Conservation (phyloP, 2,329 filamentous ascomycete species). For the Pseudogymnoascus sp. region DNA sequence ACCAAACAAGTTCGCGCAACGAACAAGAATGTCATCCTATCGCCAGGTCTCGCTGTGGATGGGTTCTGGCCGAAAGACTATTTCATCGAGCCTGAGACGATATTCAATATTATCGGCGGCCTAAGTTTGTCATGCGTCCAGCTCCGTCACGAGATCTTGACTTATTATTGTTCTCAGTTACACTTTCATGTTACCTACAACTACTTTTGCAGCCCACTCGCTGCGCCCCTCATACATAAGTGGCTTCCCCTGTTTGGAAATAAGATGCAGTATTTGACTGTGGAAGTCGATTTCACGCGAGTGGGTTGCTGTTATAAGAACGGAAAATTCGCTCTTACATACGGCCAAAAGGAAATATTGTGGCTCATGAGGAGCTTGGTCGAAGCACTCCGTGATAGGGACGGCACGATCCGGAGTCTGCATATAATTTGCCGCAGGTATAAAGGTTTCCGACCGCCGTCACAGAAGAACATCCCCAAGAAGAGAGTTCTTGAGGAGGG, state of each 20-base stretch:
- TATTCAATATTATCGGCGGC: neutral
- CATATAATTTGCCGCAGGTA: neutral
- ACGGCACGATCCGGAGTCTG: neutral
- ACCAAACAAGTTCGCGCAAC: neutral
- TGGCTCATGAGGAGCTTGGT: neutral
- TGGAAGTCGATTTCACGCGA: conserved; percentile 27
- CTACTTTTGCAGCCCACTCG: conserved; percentile 19
- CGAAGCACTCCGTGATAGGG: neutral
- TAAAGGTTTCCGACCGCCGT: neutral
- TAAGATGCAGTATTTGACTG: conserved; percentile 24
- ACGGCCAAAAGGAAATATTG: neutral
- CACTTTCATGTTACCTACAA: conserved; percentile 27
- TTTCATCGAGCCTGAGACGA: neutral
- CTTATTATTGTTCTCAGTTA: conserved; percentile 28
- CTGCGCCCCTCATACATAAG: conserved; percentile 23
- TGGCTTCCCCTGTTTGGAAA: conserved; percentile 21
- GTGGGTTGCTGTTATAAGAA: conserved; percentile 16
- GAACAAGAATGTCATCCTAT: neutral
- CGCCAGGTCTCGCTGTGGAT: neutral
- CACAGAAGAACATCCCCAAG: neutral
- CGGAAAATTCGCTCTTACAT: neutral
- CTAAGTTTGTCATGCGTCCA: neutral
- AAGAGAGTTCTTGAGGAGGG: neutral
- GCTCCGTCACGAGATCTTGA: conserved; percentile 25
- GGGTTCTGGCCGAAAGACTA: neutral